These are phyloP conservation scores for Cladophialophora carrionii DNA, from an alignment of 2,329 filamentous ascomycete genomes.

Conservation along the genomic window DNA sequence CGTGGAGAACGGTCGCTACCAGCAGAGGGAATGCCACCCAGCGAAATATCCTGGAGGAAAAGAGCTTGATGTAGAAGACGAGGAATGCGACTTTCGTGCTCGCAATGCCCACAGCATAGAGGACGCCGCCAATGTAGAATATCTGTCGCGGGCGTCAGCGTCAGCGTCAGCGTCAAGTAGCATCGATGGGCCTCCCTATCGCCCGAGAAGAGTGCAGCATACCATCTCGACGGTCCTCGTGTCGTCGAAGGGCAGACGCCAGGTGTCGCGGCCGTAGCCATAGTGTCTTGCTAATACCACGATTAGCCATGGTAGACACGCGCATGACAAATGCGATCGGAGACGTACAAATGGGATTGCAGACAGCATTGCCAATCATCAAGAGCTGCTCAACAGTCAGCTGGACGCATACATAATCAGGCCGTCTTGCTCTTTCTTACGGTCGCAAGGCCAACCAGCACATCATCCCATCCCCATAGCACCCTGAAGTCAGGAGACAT, in stretches of 20 bases:
- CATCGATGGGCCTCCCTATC: not conserved
- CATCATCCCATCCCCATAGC: slow-evolving; percentile 29
- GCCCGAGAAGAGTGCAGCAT: not conserved
- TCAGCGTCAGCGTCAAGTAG: not conserved
- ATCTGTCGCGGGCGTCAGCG: not conserved
- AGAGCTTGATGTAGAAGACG: slow-evolving; percentile 49
- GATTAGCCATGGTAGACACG: not conserved
- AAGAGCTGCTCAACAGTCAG: slow-evolving; percentile 14
- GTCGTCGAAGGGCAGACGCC: slow-evolving; percentile 25
- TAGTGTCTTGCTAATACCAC: slow-evolving; percentile 16
- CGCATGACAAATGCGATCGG: no score
- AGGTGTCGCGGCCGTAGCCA: slow-evolving; percentile 24
- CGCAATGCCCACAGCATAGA: slow-evolving; percentile 54
- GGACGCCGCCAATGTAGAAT: slow-evolving; percentile 27
- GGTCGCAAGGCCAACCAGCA: slow-evolving; percentile 21
- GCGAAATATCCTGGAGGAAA: slow-evolving; percentile 44
- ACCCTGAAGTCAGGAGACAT: slow-evolving; percentile 8
- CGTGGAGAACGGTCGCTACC: slow-evolving; percentile 41
- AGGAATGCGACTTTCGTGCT: slow-evolving; percentile 45
- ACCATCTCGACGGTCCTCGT: slow-evolving; percentile 19
- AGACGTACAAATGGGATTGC: slow-evolving; percentile 24
- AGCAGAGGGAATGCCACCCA: slow-evolving; percentile 20
- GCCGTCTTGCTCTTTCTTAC: slow-evolving; percentile 1
- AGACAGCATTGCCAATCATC: slow-evolving; percentile 26
- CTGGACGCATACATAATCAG: not conserved